Conservation (phyloP, 768 basidiomycete genomes). For the Brasilioporus rufonigricans region DNA sequence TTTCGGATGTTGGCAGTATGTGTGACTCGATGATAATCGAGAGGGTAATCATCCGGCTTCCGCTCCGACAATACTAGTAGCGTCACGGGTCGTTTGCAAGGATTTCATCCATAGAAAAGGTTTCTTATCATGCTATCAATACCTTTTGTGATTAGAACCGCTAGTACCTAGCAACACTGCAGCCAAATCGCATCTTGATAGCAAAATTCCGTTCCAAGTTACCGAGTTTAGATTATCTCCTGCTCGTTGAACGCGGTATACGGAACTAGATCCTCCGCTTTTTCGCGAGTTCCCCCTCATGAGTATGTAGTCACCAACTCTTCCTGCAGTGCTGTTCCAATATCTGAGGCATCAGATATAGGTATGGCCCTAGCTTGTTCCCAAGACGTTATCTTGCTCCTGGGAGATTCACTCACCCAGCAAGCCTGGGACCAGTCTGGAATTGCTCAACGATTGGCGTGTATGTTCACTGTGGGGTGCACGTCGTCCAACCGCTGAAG, state of each 20-base stretch:
- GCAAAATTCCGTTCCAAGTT: no score
- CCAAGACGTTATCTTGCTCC: conserved; percentile 68
- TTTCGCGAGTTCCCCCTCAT: neutral
- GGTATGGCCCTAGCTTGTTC: conserved; percentile 50
- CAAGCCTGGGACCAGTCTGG: conserved; percentile 59
- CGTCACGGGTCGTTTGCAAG: no score
- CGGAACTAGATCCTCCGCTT: neutral
- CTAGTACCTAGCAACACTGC: no score
- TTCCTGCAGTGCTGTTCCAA: neutral
- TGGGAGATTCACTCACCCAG: conserved; percentile 85
- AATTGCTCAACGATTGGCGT: conserved; percentile 63
- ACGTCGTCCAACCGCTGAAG: neutral
- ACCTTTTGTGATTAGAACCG: no score
- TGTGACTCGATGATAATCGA: neutral
- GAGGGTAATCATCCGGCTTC: conserved; percentile 11
- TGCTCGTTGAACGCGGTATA: neutral
- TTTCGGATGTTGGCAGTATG: neutral
- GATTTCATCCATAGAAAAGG: no score
- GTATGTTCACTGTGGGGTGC: conserved; percentile 14
- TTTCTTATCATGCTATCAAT: no score
- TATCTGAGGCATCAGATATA: neutral
- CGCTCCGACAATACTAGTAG: conserved; percentile 18
- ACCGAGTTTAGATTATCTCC: conserved; percentile 4
- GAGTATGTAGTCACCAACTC: neutral
- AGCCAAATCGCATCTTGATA: no score